phyloP scores from a whole-genome alignment of 106 monocot genomes.

The Platanthera zijinensis region DNA sequence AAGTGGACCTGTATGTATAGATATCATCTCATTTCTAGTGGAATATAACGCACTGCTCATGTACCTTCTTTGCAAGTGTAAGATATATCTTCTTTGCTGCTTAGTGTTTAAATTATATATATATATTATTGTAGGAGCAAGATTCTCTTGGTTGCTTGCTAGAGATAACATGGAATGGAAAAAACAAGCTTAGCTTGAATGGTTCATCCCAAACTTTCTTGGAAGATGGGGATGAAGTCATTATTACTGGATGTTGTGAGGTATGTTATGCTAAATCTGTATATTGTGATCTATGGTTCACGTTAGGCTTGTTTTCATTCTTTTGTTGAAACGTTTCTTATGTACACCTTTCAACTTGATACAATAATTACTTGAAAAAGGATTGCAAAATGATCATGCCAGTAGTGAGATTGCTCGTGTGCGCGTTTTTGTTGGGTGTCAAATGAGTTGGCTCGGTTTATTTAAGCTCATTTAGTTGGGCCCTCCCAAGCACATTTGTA shows the following conservation, averaged over 20 bases:
- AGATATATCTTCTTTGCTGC: background rate
- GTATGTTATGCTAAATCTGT: conserved; percentile 11
- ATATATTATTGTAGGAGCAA: conserved; percentile 35
- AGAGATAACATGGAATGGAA: conserved; percentile 85
- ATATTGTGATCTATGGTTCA: background rate
- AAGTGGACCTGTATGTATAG: conserved; percentile 82
- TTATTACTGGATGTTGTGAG: conserved; percentile 78
- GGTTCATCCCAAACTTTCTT: conserved; percentile 50
- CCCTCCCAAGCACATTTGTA: too few relatives aligned
- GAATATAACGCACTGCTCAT: background rate
- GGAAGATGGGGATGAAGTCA: conserved; percentile 99
- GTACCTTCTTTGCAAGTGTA: conserved; percentile 1
- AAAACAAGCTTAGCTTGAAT: conserved; percentile 51
- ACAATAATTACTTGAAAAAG: too few relatives aligned
- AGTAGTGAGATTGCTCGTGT: too few relatives aligned
- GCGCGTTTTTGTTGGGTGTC: too few relatives aligned
- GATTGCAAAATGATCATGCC: too few relatives aligned
- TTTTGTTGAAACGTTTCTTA: background rate
- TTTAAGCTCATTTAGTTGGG: too few relatives aligned
- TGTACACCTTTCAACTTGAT: too few relatives aligned
- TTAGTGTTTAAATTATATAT: background rate
- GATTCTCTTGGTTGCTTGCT: conserved; percentile 86
- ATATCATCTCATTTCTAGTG: background rate
- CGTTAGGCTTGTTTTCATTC: background rate
- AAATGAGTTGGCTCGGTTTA: too few relatives aligned